Percentiles rank a stretch among this genome's conserved stretches.
These are phyloP conservation scores for Tylopilus sp. DNA, from an alignment of 768 basidiomycete genomes.

Conservation along the genomic window DNA sequence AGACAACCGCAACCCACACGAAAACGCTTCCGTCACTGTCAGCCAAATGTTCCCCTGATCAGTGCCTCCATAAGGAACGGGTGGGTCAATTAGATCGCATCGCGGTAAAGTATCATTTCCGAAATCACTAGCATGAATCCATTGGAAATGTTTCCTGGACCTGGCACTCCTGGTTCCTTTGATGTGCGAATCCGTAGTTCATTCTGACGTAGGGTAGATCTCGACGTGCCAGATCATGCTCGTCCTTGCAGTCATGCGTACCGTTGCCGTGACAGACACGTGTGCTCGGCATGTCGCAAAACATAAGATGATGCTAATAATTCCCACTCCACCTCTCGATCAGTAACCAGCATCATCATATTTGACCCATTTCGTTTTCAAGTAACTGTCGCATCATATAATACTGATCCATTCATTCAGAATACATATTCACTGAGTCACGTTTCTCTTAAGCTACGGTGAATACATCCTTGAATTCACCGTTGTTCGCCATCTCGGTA, in stretches of 20 bases:
- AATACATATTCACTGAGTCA: neutral
- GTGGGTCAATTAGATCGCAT: neutral
- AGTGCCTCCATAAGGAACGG: neutral
- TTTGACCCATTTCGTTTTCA: neutral
- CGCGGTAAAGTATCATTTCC: neutral
- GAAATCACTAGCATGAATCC: neutral
- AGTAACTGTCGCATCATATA: neutral
- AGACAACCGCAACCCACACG: neutral
- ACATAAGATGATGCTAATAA: slow-evolving; percentile 1
- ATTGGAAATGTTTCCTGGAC: neutral
- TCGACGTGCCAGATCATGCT: neutral
- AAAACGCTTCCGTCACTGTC: neutral
- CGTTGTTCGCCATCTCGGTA: slow-evolving; percentile 79
- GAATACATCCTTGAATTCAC: slow-evolving; percentile 62
- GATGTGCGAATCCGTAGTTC: neutral
- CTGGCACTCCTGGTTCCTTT: neutral
- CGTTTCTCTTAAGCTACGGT: neutral
- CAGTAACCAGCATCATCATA: neutral
- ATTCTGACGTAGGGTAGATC: neutral
- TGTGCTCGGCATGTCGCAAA: slow-evolving; percentile 9
- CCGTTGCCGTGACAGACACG: slow-evolving; percentile 1
- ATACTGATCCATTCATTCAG: slow-evolving; percentile 1
- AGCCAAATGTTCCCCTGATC: neutral
- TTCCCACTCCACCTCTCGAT: neutral
- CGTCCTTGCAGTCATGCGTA: neutral